Evolutionary conservation across 306 rosid genomes (phyloP).

Genomic region (Trifolium dubium): DNA sequence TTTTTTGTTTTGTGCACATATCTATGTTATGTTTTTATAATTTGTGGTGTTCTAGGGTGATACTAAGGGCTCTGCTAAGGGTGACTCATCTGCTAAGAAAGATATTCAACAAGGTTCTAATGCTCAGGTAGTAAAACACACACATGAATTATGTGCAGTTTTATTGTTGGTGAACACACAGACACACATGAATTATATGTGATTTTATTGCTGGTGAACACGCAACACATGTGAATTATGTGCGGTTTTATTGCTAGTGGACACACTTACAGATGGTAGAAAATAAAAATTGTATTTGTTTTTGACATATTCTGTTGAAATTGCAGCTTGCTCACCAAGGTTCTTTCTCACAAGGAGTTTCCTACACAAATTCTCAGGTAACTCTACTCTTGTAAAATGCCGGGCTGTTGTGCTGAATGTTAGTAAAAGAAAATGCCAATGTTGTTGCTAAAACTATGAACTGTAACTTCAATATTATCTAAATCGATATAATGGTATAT

Average conservation of each 20-base stretch:
- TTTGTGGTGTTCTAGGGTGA: constrained; percentile 72
- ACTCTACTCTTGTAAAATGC: constrained; percentile 22
- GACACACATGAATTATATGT: neutral
- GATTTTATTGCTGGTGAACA: neutral
- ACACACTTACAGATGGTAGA: neutral
- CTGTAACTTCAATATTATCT: neutral
- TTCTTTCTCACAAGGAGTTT: constrained; percentile 77
- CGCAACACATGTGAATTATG: neutral
- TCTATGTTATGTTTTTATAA: constrained; percentile 28
- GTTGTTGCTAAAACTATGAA: constrained; percentile 27
- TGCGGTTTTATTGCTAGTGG: neutral
- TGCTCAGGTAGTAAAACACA: constrained; percentile 64
- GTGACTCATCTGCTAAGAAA: constrained; percentile 75
- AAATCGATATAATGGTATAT: neutral
- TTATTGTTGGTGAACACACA: neutral
- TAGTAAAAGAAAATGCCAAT: constrained; percentile 28
- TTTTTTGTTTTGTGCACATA: neutral
- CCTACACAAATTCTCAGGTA: constrained; percentile 83
- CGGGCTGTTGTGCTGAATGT: constrained; percentile 25
- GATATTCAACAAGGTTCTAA: constrained; percentile 70
- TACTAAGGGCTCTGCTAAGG: constrained; percentile 86
- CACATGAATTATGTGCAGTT: neutral
- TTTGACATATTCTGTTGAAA: constrained; percentile 26
- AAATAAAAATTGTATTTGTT: constrained; percentile 13
- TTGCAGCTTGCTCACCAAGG: constrained; percentile 74